Evolutionary conservation across 2,329 filamentous ascomycete genomes (phyloP).

Genomic region (Sporothrix brunneoviolacea): DNA sequence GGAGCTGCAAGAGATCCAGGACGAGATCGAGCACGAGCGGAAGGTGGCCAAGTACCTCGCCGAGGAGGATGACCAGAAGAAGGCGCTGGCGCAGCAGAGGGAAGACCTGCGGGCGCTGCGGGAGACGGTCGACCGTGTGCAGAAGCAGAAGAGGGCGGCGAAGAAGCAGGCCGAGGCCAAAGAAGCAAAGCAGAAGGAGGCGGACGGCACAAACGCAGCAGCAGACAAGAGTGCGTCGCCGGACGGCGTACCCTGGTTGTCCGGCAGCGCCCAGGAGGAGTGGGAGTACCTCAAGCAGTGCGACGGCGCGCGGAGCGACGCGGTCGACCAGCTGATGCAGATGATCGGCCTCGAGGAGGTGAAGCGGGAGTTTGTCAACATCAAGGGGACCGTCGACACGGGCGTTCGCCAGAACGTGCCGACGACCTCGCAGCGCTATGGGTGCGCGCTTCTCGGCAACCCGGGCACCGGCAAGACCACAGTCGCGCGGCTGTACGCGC

Average conservation of each 20-base stretch:
- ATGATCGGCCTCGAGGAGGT: constrained; percentile 67
- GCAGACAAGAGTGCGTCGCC: neutral
- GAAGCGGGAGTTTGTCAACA: constrained; percentile 54
- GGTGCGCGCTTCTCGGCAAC: constrained; percentile 61
- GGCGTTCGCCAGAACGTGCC: constrained; percentile 50
- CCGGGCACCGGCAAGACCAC: constrained; percentile 75
- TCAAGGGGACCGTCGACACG: constrained; percentile 59
- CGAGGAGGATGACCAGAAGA: constrained; percentile 39
- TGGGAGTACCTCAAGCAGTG: constrained; percentile 56
- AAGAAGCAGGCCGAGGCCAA: constrained; percentile 5
- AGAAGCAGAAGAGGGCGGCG: constrained; percentile 11
- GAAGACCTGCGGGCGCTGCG: constrained; percentile 39
- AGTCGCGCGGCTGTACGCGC: constrained; percentile 62
- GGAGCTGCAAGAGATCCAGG: constrained; percentile 43
- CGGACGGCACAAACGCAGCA: neutral
- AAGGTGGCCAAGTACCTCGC: constrained; percentile 35
- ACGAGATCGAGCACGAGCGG: constrained; percentile 45
- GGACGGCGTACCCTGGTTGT: neutral
- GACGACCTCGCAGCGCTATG: constrained; percentile 52
- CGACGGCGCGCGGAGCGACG: constrained; percentile 43
- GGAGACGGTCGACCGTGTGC: constrained; percentile 21
- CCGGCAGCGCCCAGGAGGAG: constrained; percentile 31
- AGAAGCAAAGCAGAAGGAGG: neutral
- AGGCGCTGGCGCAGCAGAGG: constrained; percentile 38
- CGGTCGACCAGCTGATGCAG: constrained; percentile 58